Evolutionary conservation across 371 early-diverging fungal genomes (phyloP).

Genomic region (Apophysomyces ossiformis): DNA sequence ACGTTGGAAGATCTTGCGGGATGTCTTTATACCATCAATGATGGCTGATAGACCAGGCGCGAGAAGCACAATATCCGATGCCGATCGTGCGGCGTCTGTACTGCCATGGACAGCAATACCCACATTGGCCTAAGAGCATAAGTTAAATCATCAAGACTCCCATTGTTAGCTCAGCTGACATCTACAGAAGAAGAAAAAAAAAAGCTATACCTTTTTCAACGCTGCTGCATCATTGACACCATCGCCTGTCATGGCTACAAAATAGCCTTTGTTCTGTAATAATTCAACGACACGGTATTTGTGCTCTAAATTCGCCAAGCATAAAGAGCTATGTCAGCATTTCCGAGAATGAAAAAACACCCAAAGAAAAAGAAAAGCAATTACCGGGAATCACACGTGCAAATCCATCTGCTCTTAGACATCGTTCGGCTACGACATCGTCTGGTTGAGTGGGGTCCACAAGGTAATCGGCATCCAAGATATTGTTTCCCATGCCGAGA

Average conservation of each 20-base stretch:
- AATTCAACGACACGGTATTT: conserved; percentile 82
- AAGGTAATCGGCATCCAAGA: conserved; percentile 70
- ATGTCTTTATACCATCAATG: conserved; percentile 82
- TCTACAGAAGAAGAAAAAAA: background rate
- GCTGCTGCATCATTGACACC: conserved; percentile 91
- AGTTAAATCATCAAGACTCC: background rate
- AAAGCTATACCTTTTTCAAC: conserved; percentile 60
- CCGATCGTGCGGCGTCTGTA: conserved; percentile 93
- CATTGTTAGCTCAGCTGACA: background rate
- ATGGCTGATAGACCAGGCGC: conserved; percentile 88
- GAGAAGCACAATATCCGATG: conserved; percentile 92
- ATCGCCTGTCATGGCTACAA: conserved; percentile 91
- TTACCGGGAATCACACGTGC: conserved; percentile 69
- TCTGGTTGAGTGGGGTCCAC: conserved; percentile 69
- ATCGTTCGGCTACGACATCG: conserved; percentile 55
- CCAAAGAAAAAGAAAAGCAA: background rate
- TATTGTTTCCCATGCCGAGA: conserved; percentile 69
- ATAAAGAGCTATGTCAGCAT: background rate
- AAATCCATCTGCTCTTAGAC: conserved; percentile 77
- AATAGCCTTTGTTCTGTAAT: conserved; percentile 71
- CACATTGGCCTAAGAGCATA: conserved; percentile 64
- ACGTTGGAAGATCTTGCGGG: conserved; percentile 90
- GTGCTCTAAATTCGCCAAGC: conserved; percentile 51
- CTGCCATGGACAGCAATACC: conserved; percentile 88
- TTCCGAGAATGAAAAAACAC: background rate